These are phyloP conservation scores for Echites panduratus DNA, from an alignment of 257 asterid genomes.

Conservation along the genomic window DNA sequence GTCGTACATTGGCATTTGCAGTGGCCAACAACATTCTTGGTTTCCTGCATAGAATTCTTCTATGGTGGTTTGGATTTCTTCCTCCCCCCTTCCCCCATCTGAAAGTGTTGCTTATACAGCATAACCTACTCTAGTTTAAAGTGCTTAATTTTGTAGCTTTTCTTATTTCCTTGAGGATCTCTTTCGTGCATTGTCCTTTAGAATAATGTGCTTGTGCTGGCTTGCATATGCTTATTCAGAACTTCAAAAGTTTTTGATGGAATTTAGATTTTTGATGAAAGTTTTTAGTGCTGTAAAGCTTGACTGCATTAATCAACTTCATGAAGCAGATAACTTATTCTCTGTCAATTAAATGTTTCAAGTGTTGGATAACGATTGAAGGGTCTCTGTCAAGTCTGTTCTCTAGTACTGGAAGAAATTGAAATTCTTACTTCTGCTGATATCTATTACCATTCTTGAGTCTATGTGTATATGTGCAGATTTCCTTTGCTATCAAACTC, in stretches of 20 bases:
- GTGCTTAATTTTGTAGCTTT: not conserved
- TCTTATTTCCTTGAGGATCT: not conserved
- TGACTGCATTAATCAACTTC: not conserved
- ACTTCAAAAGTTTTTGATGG: not conserved
- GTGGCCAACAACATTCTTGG: not conserved
- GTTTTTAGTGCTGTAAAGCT: not conserved
- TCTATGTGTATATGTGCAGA: not conserved
- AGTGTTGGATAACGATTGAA: too few relatives aligned
- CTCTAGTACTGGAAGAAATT: not conserved
- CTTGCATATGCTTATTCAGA: not conserved
- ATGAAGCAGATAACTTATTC: too few relatives aligned
- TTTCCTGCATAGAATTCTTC: too few relatives aligned
- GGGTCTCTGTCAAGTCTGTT: not conserved
- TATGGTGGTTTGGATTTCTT: not conserved
- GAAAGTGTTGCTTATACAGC: not conserved
- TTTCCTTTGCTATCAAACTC: not conserved
- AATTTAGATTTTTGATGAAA: not conserved
- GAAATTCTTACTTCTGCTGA: not conserved
- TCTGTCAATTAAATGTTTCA: too few relatives aligned
- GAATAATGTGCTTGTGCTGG: not conserved
- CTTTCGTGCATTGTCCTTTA: not conserved
- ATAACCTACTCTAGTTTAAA: not conserved
- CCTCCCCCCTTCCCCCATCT: not conserved
- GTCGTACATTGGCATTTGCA: not conserved
- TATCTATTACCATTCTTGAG: not conserved